Conservation (phyloP, 257 asterid genomes). For the Striga asiatica region DNA sequence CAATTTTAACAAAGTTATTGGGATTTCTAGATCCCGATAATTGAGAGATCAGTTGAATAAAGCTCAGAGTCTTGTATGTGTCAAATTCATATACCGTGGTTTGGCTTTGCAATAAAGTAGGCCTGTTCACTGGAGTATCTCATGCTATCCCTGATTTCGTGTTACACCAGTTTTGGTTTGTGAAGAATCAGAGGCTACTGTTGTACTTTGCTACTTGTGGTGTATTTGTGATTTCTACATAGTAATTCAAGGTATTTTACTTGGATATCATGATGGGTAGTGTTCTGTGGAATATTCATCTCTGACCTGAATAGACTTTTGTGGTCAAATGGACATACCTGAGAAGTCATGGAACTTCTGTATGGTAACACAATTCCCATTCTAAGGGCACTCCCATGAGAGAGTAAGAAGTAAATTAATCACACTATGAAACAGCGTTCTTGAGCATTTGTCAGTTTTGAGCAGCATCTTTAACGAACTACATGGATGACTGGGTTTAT, state of each 20-base stretch:
- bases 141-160: neutral
- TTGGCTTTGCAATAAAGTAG: neutral
- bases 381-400: too few species aligned
- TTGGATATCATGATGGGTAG: too few species aligned
- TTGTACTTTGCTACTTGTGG: neutral
- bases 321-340: too few species aligned
- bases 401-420: too few species aligned
- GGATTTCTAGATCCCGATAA: neutral
- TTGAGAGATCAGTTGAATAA: neutral
- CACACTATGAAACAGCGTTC: neutral
- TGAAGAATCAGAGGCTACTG: too few species aligned
- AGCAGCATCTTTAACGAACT: neutral
- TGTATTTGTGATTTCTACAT: neutral
- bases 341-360: too few species aligned
- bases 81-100: neutral
- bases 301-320: too few species aligned
- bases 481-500: neutral
- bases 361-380: too few species aligned
- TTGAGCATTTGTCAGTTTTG: neutral
- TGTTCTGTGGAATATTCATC: too few species aligned
- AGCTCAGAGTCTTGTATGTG: neutral
- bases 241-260: neutral
- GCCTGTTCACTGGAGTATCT: neutral
- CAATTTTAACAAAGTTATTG: neutral
- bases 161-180: slow-evolving; percentile 7